Percentiles rank a stretch among this genome's conserved stretches.
These are phyloP conservation scores for Fusarium graminum DNA, from an alignment of 2,329 filamentous ascomycete genomes.

Conservation along the genomic window DNA sequence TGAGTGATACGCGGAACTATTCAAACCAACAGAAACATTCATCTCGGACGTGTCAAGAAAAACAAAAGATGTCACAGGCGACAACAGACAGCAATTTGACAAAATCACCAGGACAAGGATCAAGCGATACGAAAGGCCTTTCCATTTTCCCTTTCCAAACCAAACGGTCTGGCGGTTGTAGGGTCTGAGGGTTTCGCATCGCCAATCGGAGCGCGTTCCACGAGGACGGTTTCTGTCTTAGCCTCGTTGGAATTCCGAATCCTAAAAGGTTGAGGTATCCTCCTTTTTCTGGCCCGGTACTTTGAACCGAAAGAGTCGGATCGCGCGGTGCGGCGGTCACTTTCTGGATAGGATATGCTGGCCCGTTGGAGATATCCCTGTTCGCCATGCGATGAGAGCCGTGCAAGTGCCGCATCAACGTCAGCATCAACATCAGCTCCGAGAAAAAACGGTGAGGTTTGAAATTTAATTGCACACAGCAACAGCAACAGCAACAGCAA, in stretches of 20 bases:
- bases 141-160: constrained; percentile 18
- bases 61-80: constrained; percentile 15
- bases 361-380: constrained; percentile 33
- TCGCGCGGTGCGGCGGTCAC: constrained; percentile 28
- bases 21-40: constrained; percentile 2
- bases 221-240: constrained; percentile 45
- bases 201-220: constrained; percentile 49
- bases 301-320: constrained; percentile 40
- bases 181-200: constrained; percentile 30
- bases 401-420: constrained; percentile 39
- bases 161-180: constrained; percentile 13
- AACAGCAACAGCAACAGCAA: neutral
- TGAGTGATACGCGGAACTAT: neutral
- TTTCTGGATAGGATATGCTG: constrained; percentile 25
- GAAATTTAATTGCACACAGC: neutral
- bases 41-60: constrained; percentile 1
- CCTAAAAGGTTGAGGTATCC: constrained; percentile 12
- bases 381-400: constrained; percentile 40
- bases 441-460: neutral
- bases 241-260: constrained; percentile 33
- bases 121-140: constrained; percentile 34
- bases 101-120: constrained; percentile 32
- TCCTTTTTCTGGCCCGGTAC: constrained; percentile 30
- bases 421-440: neutral
- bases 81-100: constrained; percentile 24